Evolutionary conservation across 2,329 filamentous ascomycete genomes (phyloP), one percentile per base, ranked within the genome.

Genomic region (Colletotrichum orchidophilum): DNA sequence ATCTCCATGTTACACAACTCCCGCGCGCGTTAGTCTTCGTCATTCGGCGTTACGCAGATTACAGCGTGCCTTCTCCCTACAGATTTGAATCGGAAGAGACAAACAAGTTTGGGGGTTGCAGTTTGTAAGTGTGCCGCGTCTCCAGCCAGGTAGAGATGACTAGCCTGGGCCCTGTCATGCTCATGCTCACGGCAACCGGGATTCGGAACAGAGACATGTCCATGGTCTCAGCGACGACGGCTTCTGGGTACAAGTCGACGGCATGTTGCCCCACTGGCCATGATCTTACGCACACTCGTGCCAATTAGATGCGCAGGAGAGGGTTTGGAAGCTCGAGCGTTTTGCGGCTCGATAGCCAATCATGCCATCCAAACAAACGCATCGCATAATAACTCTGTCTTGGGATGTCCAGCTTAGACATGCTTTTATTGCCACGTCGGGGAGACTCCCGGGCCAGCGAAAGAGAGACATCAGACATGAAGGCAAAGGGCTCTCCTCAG

Each of bases 271-370:
- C 21, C n/a, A 26, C 26, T 52, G 49, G n/a, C 13, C 7, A 6
- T 15, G 12, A 24, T 33, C 15, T 35, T 9, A 59, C 6, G 21
- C 58, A 61, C 12, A 52, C 8, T 18, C 18, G 12, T 13, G 18
- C 13, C 42, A 9, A 18, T 12, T 18, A 26, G 18, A 13, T 33
- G 13, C 29, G 35, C 39, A 27, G 55, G 12, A 27, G 31, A 24
- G 61, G 49, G 46, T 66, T 54, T 29, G 12, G 27, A 21, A 60
- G 35, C 63, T 70, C 35, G 50, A 62, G 29, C 50, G 13, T 55
- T 46, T 46, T 33, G 63, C 67, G 63, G 67, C 67, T 67, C 63
- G 21, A 26, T 29, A 21, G 55, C 67, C 67, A 70, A 70, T 66
- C 35, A 55, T 57, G 63, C 39, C 27, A 29, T 33, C 42, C 21